Percentiles rank a stretch among this genome's conserved stretches.
Evolutionary conservation across 2,329 filamentous ascomycete species (phyloP).

Genomic region (Pseudopyrenochaeta lycopersici): DNA sequence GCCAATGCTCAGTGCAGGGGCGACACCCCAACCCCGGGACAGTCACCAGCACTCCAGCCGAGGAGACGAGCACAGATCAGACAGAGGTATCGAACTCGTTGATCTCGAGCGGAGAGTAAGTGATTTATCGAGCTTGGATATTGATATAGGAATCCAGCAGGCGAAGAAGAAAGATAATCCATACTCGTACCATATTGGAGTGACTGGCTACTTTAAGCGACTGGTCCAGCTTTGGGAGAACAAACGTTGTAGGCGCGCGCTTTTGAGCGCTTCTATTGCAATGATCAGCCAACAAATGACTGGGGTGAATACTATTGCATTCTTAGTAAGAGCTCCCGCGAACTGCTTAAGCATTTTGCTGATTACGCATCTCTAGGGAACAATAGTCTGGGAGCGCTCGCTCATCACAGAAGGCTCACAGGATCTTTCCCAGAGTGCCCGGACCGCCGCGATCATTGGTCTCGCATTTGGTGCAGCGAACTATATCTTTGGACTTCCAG

Average conservation of each 20-base stretch:
- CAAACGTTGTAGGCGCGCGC: constrained; percentile 24
- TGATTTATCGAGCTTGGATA: constrained; percentile 15
- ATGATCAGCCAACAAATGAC: constrained; percentile 29
- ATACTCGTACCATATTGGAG: constrained; percentile 30
- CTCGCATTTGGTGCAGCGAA: constrained; percentile 27
- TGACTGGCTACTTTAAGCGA: constrained; percentile 30
- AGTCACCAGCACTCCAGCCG: constrained; percentile 10
- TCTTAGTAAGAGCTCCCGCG: background rate
- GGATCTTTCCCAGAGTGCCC: constrained; percentile 3
- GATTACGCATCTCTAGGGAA: constrained; percentile 5
- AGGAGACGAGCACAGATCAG: background rate
- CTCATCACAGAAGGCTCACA: background rate
- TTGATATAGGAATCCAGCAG: constrained; percentile 5
- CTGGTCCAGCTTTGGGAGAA: constrained; percentile 24
- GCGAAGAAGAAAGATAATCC: constrained; percentile 17
- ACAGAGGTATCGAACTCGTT: constrained; percentile 6
- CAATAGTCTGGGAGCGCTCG: constrained; percentile 21
- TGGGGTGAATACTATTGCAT: constrained; percentile 24
- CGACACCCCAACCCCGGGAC: constrained; percentile 4
- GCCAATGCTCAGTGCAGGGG: background rate
- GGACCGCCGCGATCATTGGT: constrained; percentile 23
- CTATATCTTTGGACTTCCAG: constrained; percentile 26
- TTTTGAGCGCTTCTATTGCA: constrained; percentile 22
- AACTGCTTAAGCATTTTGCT: background rate
- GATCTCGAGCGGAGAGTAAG: constrained; percentile 6